phyloP scores from a whole-genome alignment of 2,329 filamentous ascomycete genomes.

The Venturia aucupariae region DNA sequence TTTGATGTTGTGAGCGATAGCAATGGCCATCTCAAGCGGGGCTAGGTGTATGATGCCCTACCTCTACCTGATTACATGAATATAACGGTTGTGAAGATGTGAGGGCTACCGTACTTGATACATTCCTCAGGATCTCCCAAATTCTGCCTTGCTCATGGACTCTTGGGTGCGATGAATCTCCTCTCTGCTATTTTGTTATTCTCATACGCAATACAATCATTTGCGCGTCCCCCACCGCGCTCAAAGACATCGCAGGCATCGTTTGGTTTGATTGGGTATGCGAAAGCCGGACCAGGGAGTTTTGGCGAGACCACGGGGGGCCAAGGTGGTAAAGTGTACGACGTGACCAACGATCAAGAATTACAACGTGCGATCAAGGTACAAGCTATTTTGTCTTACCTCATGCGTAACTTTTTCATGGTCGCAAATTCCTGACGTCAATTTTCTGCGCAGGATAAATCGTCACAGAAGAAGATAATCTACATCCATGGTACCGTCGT shows the following conservation, averaged over 20 bases:
- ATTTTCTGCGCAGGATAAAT: constrained; percentile 20
- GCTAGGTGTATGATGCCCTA: background rate
- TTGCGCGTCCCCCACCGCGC: background rate
- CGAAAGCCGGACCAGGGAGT: background rate
- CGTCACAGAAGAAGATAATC: constrained; percentile 26
- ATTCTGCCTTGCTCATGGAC: no score
- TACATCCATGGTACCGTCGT: constrained; percentile 36
- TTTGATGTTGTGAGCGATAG: background rate
- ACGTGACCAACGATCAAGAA: constrained; percentile 20
- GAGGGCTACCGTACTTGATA: background rate
- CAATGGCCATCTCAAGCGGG: background rate
- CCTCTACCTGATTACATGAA: background rate
- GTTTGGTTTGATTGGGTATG: background rate
- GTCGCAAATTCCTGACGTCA: constrained; percentile 18
- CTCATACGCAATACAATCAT: background rate
- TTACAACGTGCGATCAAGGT: background rate
- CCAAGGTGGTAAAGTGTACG: constrained; percentile 15
- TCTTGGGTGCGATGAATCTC: background rate
- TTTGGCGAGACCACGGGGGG: constrained; percentile 23
- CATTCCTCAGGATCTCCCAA: background rate
- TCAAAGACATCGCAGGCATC: background rate
- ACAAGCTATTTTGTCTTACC: background rate
- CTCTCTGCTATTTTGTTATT: background rate
- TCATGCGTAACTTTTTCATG: background rate
- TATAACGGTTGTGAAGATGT: background rate